Percentiles rank a stretch among this genome's conserved stretches.
Conservation (phyloP, 805 yeast genomes). For the Brettanomyces nanus region DNA sequence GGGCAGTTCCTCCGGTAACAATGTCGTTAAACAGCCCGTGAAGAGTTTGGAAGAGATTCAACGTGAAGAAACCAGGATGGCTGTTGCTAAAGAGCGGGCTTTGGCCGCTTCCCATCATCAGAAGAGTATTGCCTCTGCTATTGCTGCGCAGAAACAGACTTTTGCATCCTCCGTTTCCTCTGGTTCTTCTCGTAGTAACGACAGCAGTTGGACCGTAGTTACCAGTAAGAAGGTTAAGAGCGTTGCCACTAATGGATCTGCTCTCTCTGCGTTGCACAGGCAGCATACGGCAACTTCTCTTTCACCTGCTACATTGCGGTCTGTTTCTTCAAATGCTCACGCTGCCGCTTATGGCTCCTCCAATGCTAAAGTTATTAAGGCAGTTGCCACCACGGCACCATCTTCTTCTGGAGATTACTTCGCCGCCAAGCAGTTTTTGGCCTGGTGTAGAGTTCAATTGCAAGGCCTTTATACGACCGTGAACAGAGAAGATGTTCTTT, state of each 20-base stretch:
- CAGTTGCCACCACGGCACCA: not conserved
- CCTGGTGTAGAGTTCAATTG: slow-evolving; percentile 67
- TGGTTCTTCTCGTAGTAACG: not conserved
- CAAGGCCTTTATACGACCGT: slow-evolving; percentile 65
- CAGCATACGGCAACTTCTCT: slow-evolving; percentile 14
- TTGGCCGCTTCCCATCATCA: not conserved
- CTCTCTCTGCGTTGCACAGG: slow-evolving; percentile 9
- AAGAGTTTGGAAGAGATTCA: slow-evolving; percentile 57
- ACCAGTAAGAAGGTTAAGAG: slow-evolving; percentile 28
- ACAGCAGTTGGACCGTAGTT: slow-evolving; percentile 30
- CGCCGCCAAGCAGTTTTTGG: slow-evolving; percentile 53
- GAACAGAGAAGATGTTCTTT: slow-evolving; percentile 68
- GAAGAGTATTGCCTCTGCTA: slow-evolving; percentile 15
- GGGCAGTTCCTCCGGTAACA: slow-evolving; percentile 27
- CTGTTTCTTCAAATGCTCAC: slow-evolving; percentile 23
- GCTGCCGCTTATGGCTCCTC: slow-evolving; percentile 1
- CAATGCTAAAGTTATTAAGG: not conserved
- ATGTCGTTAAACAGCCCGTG: slow-evolving; percentile 22
- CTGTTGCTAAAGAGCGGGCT: slow-evolving; percentile 13
- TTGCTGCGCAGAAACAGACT: not conserved
- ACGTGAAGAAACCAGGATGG: slow-evolving; percentile 33
- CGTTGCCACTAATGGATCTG: not conserved
- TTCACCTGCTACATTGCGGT: slow-evolving; percentile 29
- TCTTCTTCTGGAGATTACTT: slow-evolving; percentile 18
- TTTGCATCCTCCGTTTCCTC: slow-evolving; percentile 5